These are phyloP conservation scores for Hermanozyma aechmeae DNA, from an alignment of 805 yeast species.

Conservation along the genomic window DNA sequence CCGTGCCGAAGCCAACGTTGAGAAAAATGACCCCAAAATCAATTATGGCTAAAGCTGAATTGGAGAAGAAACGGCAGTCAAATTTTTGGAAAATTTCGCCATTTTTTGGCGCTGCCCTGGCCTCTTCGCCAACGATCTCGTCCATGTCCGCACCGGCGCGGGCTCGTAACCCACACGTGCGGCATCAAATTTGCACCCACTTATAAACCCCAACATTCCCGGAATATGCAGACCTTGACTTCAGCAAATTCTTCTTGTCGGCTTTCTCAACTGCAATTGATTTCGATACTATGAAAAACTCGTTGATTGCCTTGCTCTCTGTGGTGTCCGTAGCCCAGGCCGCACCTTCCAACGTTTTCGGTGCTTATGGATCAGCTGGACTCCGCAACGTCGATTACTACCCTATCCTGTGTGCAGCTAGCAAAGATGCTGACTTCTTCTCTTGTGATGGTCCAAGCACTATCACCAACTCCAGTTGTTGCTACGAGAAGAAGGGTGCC, in stretches of 20 bases:
- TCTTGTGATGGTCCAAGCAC: conserved; percentile 2
- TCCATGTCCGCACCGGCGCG: conserved; percentile 1
- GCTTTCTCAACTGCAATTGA: too few species aligned
- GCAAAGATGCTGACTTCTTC: conserved; percentile 2
- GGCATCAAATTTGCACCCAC: too few species aligned
- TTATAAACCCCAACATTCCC: too few species aligned
- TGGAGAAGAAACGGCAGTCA: neutral
- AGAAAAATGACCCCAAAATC: conserved; percentile 1
- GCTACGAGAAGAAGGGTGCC: conserved; percentile 82
- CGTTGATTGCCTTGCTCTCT: too few species aligned
- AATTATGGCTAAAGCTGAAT: conserved; percentile 5
- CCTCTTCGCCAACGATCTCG: conserved; percentile 2
- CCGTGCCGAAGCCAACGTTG: conserved; percentile 1
- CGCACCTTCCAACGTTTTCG: too few species aligned
- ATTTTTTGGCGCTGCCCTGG: neutral
- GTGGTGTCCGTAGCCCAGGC: too few species aligned
- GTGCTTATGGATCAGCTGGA: conserved; percentile 1
- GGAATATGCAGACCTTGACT: too few species aligned
- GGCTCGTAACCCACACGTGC: too few species aligned
- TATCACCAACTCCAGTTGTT: conserved; percentile 39
- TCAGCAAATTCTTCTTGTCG: too few species aligned
- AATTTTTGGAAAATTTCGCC: neutral
- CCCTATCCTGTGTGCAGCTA: conserved; percentile 2
- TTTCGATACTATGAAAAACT: conserved; percentile 2
- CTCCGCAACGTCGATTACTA: conserved; percentile 1